Evolutionary conservation across 2,329 filamentous ascomycete genomes (phyloP), one percentile per base, ranked within the genome.

Genomic region (Fusarium subtropicale): DNA sequence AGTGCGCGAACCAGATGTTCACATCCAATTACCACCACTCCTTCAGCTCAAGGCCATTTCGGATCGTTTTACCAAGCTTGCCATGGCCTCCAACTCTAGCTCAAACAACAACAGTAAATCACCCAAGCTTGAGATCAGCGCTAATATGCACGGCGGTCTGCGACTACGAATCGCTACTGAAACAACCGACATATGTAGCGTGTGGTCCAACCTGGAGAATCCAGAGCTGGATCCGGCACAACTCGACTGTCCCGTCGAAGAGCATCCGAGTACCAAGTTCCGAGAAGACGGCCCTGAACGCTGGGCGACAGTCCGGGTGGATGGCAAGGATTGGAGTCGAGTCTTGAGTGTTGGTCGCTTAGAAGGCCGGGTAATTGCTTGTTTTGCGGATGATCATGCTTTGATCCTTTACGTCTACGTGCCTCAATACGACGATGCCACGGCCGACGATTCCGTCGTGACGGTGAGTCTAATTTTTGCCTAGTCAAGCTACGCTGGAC

Each of bases 101-200:
- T 64, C 88, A 7, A 80, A 81, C 22, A 60, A 87, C 5, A 79
- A 83, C 34, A 79, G 80, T 45, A 76, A 81, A 28, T 81, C 82
- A 5, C 88, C 93, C 0, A 92, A 94, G 74, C 84, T 99, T 5
- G 93, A 97, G 77, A 82, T 98, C 44, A 91, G 91, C 56, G 96
- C 94, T 31, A 99, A 97, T 79, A 97, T 97, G 93, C 92, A 97
- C 79, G 96, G 96, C 22, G 90, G 90, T 60, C 82, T 99, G 60
- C 90, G 90, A 47, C 85, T 99, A 66, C 89, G 91, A 13, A 91
- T 97, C 64, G 86, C 87, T 36, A 96, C 94, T 2, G 94, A 98
- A 77, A 88, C 91, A 10, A 88, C 97, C 73, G 90, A 91, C 64
- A 97, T 98, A 60, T 90, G 90, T 60, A 96, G 91, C 74, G 87